Evolutionary conservation across 2,329 filamentous ascomycete genomes (phyloP), one percentile per base, ranked within the genome.

Genomic region (Scedosporium boydii): DNA sequence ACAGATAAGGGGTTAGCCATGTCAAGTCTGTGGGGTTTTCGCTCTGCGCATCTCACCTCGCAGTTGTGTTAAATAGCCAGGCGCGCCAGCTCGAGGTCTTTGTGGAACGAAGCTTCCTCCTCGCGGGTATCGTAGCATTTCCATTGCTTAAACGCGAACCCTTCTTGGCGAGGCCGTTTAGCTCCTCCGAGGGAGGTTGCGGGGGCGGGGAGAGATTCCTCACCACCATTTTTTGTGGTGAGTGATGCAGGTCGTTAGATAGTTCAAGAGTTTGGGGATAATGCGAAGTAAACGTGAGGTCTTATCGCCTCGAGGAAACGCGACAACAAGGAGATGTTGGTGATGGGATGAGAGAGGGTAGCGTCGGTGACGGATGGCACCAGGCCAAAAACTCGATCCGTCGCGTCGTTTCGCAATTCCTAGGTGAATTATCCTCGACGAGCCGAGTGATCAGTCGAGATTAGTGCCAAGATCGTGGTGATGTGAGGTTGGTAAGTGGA

Each of bases 11-110:
- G 64, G 63, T 62, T 26, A 27, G 55, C 51, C 44, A 21, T 16
- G 12, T 60, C 57, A 38, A 57, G 21, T 23, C 38, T 29, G 6
- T 38, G 16, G 16, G 34, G 9, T 7, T 21, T 14, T 62, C 10
- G 34, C 34, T 3, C 21, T 12, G 4, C 4, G 26, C 4, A 21
- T 67, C 75, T 62, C 77, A 85, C 85, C 86, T 83, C 16, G 84
- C 82, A 38, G 81, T 66, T 18, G 78, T 73, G 70, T 75, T 82
- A 65, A 85, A 74, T 46, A 77, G 66, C 70, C 78, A 74, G 18
- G 65, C 44, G 42, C 53, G 55, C 53, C 53, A 58, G 38, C 53
- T 58, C n/a, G 21, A 58, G 38, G 60, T 29, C 29, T 67, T 58
- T n/a, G 48, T 68, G 55, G 68, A 66, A 58, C 63, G 65, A 18